phyloP scores from a whole-genome alignment of 441 rosid genomes.

The Manihot esculenta region DNA sequence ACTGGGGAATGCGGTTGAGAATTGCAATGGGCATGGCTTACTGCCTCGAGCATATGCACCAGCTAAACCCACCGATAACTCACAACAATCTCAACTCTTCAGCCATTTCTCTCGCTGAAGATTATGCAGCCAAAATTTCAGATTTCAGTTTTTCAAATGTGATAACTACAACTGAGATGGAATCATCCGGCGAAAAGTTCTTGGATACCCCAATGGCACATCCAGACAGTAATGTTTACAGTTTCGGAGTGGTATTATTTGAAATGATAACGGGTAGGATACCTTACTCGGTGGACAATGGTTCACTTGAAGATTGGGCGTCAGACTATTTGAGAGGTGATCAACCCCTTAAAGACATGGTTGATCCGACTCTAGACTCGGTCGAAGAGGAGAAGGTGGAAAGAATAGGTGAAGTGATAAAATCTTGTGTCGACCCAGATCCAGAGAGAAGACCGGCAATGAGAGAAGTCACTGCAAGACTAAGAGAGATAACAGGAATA shows the following conservation, averaged over 20 bases:
- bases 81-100: conserved; percentile 61
- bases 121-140: conserved; percentile 84
- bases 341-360: conserved; percentile 45
- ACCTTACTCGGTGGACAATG: conserved; percentile 45
- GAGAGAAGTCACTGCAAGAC: conserved; percentile 50
- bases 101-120: conserved; percentile 69
- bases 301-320: conserved; percentile 47
- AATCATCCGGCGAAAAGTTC: conserved; percentile 34
- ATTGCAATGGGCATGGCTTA: conserved; percentile 87
- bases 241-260: conserved; percentile 61
- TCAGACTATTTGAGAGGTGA: conserved; percentile 37
- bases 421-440: conserved; percentile 59
- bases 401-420: conserved; percentile 52
- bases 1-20: conserved; percentile 82
- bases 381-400: conserved; percentile 52
- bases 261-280: conserved; percentile 75
- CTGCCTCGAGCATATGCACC: conserved; percentile 93
- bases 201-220: conserved; percentile 34
- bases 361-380: conserved; percentile 58
- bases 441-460: conserved; percentile 57
- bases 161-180: conserved; percentile 37
- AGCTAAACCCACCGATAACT: conserved; percentile 60
- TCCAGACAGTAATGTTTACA: conserved; percentile 48
- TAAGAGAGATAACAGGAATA: conserved; percentile 67
- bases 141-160: conserved; percentile 61